Conservation (phyloP, 1,284 basidiomycete species). For the Trichosporon sp. region DNA sequence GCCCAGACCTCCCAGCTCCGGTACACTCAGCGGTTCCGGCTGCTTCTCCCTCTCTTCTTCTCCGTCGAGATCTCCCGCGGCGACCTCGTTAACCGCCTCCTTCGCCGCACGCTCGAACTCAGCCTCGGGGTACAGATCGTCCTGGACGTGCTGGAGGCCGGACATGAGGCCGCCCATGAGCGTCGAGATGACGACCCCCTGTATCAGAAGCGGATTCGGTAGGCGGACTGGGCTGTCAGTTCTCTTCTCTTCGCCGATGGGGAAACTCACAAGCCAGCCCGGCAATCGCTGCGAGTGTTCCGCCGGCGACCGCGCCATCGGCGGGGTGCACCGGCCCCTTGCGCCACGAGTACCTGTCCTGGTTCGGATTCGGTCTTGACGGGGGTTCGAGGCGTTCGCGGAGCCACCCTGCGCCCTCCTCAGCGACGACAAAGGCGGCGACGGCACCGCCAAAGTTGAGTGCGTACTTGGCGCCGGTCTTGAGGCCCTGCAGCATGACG, state of each 20-base stretch:
- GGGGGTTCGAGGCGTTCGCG: constrained; percentile 27
- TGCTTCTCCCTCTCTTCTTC: neutral
- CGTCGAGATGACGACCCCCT: constrained; percentile 35
- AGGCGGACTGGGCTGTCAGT: constrained; percentile 34
- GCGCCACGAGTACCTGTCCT: constrained; percentile 31
- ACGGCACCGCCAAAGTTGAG: constrained; percentile 36
- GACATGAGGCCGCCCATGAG: constrained; percentile 36
- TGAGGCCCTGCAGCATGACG: constrained; percentile 36
- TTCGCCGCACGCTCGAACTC: constrained; percentile 16
- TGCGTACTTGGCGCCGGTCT: constrained; percentile 37
- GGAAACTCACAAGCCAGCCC: constrained; percentile 37
- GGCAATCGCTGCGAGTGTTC: constrained; percentile 30
- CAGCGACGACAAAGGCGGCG: constrained; percentile 32
- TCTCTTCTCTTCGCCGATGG: neutral
- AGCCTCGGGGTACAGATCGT: constrained; percentile 24
- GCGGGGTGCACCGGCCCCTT: constrained; percentile 33
- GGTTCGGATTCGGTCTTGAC: constrained; percentile 6
- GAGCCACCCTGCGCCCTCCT: constrained; percentile 38
- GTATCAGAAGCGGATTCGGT: constrained; percentile 35
- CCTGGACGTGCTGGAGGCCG: constrained; percentile 35
- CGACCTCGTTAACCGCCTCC: constrained; percentile 9
- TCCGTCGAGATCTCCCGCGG: neutral
- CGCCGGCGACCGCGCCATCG: constrained; percentile 44
- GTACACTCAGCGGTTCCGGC: neutral
- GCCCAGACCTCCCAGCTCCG: neutral